phyloP scores from a whole-genome alignment of 2,329 filamentous ascomycete genomes.

The Neocatenulostroma microsporum region DNA sequence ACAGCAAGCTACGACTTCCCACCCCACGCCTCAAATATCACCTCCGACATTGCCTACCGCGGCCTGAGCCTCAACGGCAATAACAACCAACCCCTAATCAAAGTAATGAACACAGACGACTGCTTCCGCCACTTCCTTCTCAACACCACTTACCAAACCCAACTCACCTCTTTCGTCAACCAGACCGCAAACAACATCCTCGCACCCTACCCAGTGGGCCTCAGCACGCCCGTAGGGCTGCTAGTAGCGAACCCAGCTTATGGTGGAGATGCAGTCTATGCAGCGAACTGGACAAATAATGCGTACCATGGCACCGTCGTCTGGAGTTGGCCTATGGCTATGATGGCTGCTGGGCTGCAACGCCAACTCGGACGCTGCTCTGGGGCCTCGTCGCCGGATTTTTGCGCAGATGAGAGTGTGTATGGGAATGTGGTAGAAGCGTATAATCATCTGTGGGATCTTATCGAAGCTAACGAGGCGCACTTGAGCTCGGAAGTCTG shows the following conservation, averaged over 20 bases:
- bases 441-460: slow-evolving; percentile 55
- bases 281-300: slow-evolving; percentile 47
- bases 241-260: slow-evolving; percentile 57
- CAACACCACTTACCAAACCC: slow-evolving; percentile 48
- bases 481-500: slow-evolving; percentile 54
- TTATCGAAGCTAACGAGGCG: slow-evolving; percentile 48
- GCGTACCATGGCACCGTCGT: slow-evolving; percentile 59
- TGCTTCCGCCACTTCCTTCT: slow-evolving; percentile 57
- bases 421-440: slow-evolving; percentile 38
- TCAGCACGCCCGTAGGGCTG: slow-evolving; percentile 50
- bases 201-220: slow-evolving; percentile 51
- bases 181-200: slow-evolving; percentile 52
- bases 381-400: slow-evolving; percentile 33
- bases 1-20: slow-evolving; percentile 33
- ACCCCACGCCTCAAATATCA: slow-evolving; percentile 36
- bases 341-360: slow-evolving; percentile 56
- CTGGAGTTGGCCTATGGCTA: slow-evolving; percentile 57
- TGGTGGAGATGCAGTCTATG: slow-evolving; percentile 40
- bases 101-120: slow-evolving; percentile 57
- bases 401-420: slow-evolving; percentile 43
- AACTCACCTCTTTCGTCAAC: slow-evolving; percentile 51
- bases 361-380: slow-evolving; percentile 50
- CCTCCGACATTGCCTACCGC: slow-evolving; percentile 46
- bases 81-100: slow-evolving; percentile 43
- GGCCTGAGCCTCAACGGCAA: slow-evolving; percentile 50